These are phyloP conservation scores for Lunularia cruciata DNA, from an alignment of 225 moss, liverwort and hornwort genomes.

Conservation along the genomic window DNA sequence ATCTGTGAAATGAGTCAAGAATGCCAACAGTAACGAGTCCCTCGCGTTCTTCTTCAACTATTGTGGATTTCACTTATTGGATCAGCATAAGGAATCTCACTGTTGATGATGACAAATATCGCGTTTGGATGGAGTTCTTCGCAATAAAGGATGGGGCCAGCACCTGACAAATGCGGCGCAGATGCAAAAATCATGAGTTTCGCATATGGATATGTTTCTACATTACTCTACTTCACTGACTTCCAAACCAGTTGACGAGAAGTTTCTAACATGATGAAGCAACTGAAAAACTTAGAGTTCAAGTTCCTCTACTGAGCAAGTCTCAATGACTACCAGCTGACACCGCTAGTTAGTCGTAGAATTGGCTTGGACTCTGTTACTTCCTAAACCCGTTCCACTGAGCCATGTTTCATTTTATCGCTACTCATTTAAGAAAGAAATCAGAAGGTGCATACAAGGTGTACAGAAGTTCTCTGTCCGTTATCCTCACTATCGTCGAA, in stretches of 20 bases:
- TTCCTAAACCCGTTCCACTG: not conserved
- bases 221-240: not conserved
- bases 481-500: not conserved
- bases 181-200: not conserved
- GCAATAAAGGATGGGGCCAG: not conserved
- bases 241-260: not conserved
- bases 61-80: not conserved
- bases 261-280: not conserved
- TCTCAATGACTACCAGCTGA: not conserved
- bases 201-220: not conserved
- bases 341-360: no score
- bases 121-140: not conserved
- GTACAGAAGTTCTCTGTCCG: not conserved
- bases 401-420: not conserved
- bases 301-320: no score
- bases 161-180: not conserved
- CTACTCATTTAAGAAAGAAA: not conserved
- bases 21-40: not conserved
- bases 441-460: not conserved
- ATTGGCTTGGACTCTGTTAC: no score
- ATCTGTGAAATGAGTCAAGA: not conserved
- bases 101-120: not conserved
- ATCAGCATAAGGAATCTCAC: constrained; percentile 7
- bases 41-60: not conserved
- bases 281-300: not conserved